Percentiles rank a stretch among this genome's conserved stretches.
phyloP scores from a whole-genome alignment of 2,329 filamentous ascomycete species.

The Aureobasidium sp. region DNA sequence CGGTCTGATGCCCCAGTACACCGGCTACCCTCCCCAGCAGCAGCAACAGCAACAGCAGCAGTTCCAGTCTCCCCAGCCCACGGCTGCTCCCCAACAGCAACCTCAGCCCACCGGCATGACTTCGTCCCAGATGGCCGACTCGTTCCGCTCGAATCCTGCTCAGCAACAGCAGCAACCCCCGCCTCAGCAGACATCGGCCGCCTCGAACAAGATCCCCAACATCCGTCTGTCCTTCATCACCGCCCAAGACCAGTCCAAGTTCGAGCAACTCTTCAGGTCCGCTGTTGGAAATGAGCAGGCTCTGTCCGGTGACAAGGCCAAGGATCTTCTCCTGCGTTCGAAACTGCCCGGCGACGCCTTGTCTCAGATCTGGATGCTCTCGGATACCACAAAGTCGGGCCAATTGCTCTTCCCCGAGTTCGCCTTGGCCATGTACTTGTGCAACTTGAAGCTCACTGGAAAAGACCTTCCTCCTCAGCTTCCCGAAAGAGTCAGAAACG shows the following conservation, averaged over 20 bases:
- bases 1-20: slow-evolving; percentile 36
- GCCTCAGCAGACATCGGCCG: slow-evolving; percentile 57
- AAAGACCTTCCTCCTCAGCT: slow-evolving; percentile 68
- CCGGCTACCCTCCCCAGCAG: slow-evolving; percentile 40
- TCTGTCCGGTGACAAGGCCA: slow-evolving; percentile 85
- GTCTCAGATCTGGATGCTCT: slow-evolving; percentile 82
- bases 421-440: slow-evolving; percentile 95
- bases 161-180: slow-evolving; percentile 51
- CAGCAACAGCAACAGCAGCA: slow-evolving; percentile 39
- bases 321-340: slow-evolving; percentile 80
- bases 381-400: slow-evolving; percentile 92
- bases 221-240: slow-evolving; percentile 95
- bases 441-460: slow-evolving; percentile 84
- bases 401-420: slow-evolving; percentile 97
- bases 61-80: slow-evolving; percentile 35
- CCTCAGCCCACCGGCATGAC: slow-evolving; percentile 55
- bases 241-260: slow-evolving; percentile 88
- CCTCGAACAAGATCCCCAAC: slow-evolving; percentile 74
- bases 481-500: slow-evolving; percentile 84
- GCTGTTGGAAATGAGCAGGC: slow-evolving; percentile 79
- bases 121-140: slow-evolving; percentile 57
- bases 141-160: slow-evolving; percentile 48
- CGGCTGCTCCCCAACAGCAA: slow-evolving; percentile 42
- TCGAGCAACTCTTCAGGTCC: slow-evolving; percentile 95
- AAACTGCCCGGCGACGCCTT: slow-evolving; percentile 80